Percentiles rank a stretch among this genome's conserved stretches.
These are phyloP conservation scores for Balakata baccata DNA, from an alignment of 345 rosid genomes.

Conservation along the genomic window DNA sequence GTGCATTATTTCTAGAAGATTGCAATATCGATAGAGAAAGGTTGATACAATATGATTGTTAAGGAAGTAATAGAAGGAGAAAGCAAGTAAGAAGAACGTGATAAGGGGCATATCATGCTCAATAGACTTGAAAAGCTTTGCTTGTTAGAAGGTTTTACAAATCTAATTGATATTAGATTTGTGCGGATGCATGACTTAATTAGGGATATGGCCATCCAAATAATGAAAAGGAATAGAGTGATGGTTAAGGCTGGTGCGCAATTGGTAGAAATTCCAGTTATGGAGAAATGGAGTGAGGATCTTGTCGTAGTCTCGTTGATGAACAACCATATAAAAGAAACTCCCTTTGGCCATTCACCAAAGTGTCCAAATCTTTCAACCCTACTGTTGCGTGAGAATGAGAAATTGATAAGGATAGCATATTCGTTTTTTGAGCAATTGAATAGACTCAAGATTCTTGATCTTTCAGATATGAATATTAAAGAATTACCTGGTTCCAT, in stretches of 20 bases:
- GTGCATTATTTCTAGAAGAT: slow-evolving; percentile 16
- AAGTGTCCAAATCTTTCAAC: slow-evolving; percentile 10
- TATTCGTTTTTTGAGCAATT: not conserved
- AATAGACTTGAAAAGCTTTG: slow-evolving; percentile 14
- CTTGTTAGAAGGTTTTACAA: slow-evolving; percentile 4
- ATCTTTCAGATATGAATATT: not conserved
- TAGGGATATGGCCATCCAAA: slow-evolving; percentile 28
- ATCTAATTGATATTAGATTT: not conserved
- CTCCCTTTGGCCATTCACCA: slow-evolving; percentile 2
- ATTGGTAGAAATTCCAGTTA: not conserved
- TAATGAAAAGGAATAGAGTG: not conserved
- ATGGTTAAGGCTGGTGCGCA: not conserved
- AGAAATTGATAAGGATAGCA: not conserved
- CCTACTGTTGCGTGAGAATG: not conserved
- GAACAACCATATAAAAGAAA: not conserved
- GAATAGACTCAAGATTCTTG: not conserved
- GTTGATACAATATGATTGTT: slow-evolving; percentile 19
- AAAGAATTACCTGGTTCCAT: slow-evolving; percentile 17
- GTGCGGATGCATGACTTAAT: slow-evolving; percentile 22
- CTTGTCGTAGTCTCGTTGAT: slow-evolving; percentile 18
- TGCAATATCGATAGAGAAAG: not conserved
- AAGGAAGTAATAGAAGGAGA: slow-evolving; percentile 17
- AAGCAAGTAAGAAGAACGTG: not conserved
- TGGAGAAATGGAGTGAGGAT: slow-evolving; percentile 2
- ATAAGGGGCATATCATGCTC: slow-evolving; percentile 17